Evolutionary conservation across 2,329 filamentous ascomycete species (phyloP), one percentile per base, ranked within the genome.

Genomic region (Tolypocladium nubicola): DNA sequence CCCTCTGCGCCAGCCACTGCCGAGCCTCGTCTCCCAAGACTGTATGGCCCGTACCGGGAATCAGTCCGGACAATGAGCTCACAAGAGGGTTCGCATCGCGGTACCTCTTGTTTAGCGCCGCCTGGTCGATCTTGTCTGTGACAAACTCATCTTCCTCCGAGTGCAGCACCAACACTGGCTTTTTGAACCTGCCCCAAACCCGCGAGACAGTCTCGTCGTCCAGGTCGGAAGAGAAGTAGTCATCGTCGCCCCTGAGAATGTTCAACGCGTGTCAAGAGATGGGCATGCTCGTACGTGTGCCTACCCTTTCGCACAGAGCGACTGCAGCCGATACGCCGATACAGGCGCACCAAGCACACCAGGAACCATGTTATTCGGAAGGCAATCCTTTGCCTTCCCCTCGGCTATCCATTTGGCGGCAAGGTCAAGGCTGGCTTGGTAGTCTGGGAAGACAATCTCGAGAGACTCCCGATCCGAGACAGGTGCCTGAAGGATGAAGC

Each of bases 171-270:
- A 88, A 72, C 1, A 90, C 70, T 1, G 83, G 81, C 55, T 81
- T 78, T 49, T 75, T 73, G 57, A 90, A 74, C 54, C 73, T 74
- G 4, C 84, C 80, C 79, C 93, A 96, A n/a, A 86, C 86, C 16
- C 68, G 68, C 30, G 71, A 66, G 8, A 91, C 74, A 21, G 77
- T 75, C 38, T 81, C 76, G 38, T 79, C 73, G 0, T 75, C 70
- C n/a, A 94, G 73, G 67, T 94, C 88, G 3, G 84, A 85, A n/a
- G 88, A 92, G 73, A 96, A 96, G 67, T 88, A 90, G 68, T 96
- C 92, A 68, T 97, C 92, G 58, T 89, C 87, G 11, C 86, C 88
- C 6, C 84, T 82, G n/a, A 3, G 14, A 23, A 41, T 2, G 37
- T 11, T 45, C 13, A 37, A 10, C 19, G 33, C 13, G 19, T 16